Conservation (phyloP, 495 filamentous ascomycete genomes). For the Penicillium silybi region DNA sequence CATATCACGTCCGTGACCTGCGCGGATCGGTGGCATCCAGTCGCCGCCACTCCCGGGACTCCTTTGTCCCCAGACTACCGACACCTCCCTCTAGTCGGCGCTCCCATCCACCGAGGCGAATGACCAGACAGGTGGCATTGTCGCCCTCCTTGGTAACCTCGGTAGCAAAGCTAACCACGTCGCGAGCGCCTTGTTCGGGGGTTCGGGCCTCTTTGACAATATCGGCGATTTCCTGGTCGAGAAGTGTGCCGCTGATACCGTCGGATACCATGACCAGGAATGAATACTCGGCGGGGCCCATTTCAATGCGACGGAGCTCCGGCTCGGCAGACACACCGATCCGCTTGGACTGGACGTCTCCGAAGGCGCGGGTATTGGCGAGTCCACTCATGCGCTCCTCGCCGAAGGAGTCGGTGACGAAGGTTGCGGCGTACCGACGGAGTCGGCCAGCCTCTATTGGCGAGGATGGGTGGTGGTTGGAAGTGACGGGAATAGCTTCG, state of each 20-base stretch:
- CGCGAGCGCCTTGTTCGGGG: slow-evolving; percentile 74
- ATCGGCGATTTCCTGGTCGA: slow-evolving; percentile 93
- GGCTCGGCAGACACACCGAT: slow-evolving; percentile 93
- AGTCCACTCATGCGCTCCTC: slow-evolving; percentile 93
- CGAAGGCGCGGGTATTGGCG: slow-evolving; percentile 91
- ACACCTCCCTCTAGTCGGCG: slow-evolving; percentile 81
- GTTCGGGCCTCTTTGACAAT: slow-evolving; percentile 90
- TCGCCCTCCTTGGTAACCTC: slow-evolving; percentile 81
- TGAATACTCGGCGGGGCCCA: slow-evolving; percentile 74
- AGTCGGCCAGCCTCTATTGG: slow-evolving; percentile 79
- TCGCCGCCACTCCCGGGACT: slow-evolving; percentile 79
- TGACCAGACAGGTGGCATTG: slow-evolving; percentile 92
- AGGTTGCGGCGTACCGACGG: slow-evolving; percentile 77
- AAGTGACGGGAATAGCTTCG: slow-evolving; percentile 72
- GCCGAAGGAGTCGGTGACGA: slow-evolving; percentile 93
- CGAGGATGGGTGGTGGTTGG: slow-evolving; percentile 84
- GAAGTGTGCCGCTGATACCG: slow-evolving; percentile 75
- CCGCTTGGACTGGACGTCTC: slow-evolving; percentile 85
- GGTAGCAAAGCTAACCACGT: slow-evolving; percentile 80
- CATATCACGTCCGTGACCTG: slow-evolving; percentile 56
- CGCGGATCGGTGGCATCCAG: slow-evolving; percentile 82
- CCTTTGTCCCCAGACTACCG: slow-evolving; percentile 85
- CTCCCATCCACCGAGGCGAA: slow-evolving; percentile 93
- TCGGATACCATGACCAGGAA: slow-evolving; percentile 88
- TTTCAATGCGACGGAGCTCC: slow-evolving; percentile 69